Evolutionary conservation across 2,329 filamentous ascomycete genomes (phyloP).

Genomic region (Macrophomina pseudophaseolina): DNA sequence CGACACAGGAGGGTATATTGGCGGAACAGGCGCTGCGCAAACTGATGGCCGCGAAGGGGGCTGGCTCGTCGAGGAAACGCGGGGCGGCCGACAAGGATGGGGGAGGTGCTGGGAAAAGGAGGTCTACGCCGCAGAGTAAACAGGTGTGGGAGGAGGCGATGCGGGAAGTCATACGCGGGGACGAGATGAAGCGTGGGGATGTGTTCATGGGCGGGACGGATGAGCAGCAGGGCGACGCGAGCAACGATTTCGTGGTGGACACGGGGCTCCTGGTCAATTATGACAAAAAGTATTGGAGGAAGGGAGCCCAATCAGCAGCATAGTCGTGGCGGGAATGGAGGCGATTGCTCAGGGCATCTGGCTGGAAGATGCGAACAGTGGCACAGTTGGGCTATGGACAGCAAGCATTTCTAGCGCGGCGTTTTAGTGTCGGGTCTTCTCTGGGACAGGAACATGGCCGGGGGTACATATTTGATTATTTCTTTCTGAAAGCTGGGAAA

Average conservation of each 20-base stretch:
- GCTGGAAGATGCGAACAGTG: neutral
- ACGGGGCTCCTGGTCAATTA: conserved; percentile 61
- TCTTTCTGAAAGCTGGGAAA: neutral
- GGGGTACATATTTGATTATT: neutral
- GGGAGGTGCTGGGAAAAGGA: conserved; percentile 27
- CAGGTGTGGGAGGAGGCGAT: conserved; percentile 63
- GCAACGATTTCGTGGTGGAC: conserved; percentile 33
- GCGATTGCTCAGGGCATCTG: neutral
- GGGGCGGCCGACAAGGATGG: conserved; percentile 4
- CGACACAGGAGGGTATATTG: conserved; percentile 68
- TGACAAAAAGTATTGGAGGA: conserved; percentile 64
- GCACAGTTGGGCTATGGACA: neutral
- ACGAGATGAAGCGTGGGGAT: conserved; percentile 35
- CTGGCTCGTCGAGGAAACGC: conserved; percentile 46
- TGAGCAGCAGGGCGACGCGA: conserved; percentile 32
- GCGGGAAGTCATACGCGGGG: conserved; percentile 53
- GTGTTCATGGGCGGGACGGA: conserved; percentile 27
- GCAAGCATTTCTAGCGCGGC: conserved; percentile 44
- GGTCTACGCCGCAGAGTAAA: conserved; percentile 46
- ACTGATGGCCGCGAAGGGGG: conserved; percentile 56
- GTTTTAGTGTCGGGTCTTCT: conserved; percentile 37
- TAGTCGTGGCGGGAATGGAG: conserved; percentile 11
- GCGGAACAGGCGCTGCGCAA: conserved; percentile 69
- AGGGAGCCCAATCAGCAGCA: conserved; percentile 44
- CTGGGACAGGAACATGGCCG: neutral